Conservation (phyloP, 176 grass and related monocot genomes). For the Oryza coarctata region DNA sequence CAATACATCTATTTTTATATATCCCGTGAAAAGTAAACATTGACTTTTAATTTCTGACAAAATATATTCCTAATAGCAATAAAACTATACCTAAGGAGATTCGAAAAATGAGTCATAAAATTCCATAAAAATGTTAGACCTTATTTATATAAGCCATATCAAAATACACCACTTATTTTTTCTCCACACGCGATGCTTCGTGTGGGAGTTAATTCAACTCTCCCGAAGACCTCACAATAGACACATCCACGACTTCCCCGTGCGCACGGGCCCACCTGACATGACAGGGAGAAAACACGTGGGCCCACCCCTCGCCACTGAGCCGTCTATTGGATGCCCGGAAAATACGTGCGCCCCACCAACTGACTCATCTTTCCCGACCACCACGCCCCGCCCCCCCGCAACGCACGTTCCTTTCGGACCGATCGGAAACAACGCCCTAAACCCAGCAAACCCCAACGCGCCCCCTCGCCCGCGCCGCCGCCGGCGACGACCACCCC, state of each 20-base stretch:
- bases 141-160: no score
- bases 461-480: neutral
- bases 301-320: neutral
- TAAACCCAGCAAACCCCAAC: neutral
- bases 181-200: no score
- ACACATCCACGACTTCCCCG: neutral
- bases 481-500: neutral
- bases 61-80: no score
- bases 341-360: slow-evolving; percentile 33
- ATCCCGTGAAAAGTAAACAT: no score
- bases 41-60: no score
- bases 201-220: no score
- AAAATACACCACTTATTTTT: no score
- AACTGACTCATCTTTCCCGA: neutral
- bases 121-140: no score
- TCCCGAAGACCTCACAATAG: no score
- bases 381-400: neutral
- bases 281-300: neutral
- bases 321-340: neutral
- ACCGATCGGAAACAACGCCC: neutral
- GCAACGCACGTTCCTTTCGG: slow-evolving; percentile 25
- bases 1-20: no score
- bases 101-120: no score
- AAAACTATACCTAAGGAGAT: no score
- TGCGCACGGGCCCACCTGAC: neutral